phyloP scores from a whole-genome alignment of 495 filamentous ascomycete species.

The Pyrenula massariospora region DNA sequence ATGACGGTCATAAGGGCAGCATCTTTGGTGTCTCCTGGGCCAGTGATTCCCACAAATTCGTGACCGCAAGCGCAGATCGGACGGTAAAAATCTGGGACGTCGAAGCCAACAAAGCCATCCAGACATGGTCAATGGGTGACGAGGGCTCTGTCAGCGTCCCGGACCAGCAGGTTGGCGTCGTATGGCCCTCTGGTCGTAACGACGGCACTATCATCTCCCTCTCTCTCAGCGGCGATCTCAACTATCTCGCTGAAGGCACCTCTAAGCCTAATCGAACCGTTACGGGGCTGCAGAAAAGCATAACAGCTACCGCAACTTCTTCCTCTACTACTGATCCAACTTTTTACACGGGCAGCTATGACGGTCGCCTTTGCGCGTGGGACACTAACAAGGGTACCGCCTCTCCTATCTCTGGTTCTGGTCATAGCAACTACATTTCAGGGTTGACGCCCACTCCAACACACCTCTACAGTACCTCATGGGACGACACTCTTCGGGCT shows the following conservation, averaged over 20 bases:
- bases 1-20: slow-evolving; percentile 66
- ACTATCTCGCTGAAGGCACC: slow-evolving; percentile 66
- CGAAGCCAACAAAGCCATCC: slow-evolving; percentile 59
- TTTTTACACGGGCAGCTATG: slow-evolving; percentile 81
- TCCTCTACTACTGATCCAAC: slow-evolving; percentile 36
- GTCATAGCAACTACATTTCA: slow-evolving; percentile 72
- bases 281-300: slow-evolving; percentile 87
- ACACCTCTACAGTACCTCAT: slow-evolving; percentile 69
- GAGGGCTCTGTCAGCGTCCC: slow-evolving; percentile 61
- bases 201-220: slow-evolving; percentile 85
- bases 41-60: slow-evolving; percentile 76
- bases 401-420: slow-evolving; percentile 58
- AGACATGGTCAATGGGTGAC: slow-evolving; percentile 80
- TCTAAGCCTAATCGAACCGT: slow-evolving; percentile 58
- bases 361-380: slow-evolving; percentile 78
- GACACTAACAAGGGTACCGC: slow-evolving; percentile 56
- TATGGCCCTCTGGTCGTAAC: slow-evolving; percentile 73
- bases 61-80: slow-evolving; percentile 85
- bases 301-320: slow-evolving; percentile 58
- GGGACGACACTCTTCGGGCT: slow-evolving; percentile 87
- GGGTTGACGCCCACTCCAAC: slow-evolving; percentile 53
- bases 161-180: slow-evolving; percentile 89
- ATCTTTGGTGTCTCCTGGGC: slow-evolving; percentile 89
- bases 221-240: slow-evolving; percentile 78
- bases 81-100: slow-evolving; percentile 86